These are phyloP conservation scores for Capsicum rhomboideum DNA, from an alignment of 257 asterid genomes.

Conservation along the genomic window DNA sequence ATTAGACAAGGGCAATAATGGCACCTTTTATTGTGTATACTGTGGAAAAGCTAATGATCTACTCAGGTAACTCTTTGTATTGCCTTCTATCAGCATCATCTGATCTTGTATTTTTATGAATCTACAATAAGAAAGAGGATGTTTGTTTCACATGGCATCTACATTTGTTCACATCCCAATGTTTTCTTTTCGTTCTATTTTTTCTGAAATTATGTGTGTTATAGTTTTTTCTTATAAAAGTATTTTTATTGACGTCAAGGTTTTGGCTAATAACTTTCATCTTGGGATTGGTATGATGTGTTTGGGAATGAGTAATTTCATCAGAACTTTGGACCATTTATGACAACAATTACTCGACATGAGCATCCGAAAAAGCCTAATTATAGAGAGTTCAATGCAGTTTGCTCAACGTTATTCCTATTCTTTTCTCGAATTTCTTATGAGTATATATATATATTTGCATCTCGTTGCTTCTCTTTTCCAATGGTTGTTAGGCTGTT, in stretches of 20 bases:
- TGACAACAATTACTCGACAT: background rate
- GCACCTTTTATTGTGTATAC: slow-evolving; percentile 73
- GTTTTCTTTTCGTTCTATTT: background rate
- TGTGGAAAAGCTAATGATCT: slow-evolving; percentile 87
- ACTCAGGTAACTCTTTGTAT: slow-evolving; percentile 46
- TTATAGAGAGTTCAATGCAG: background rate
- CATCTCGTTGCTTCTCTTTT: background rate
- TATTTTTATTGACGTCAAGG: background rate
- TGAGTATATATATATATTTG: background rate
- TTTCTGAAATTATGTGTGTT: background rate
- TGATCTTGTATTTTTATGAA: background rate
- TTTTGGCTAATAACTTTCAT: background rate
- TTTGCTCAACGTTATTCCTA: background rate
- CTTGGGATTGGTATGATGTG: background rate
- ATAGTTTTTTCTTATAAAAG: background rate
- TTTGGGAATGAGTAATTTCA: background rate
- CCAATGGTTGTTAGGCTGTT: background rate
- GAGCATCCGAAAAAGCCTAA: background rate
- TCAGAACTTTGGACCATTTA: background rate
- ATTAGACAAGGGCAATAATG: slow-evolving; percentile 59
- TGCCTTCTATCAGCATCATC: background rate
- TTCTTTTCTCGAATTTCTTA: background rate
- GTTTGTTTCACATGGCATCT: background rate
- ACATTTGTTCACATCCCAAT: background rate
- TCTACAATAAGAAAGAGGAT: background rate